Conservation (phyloP, 139 green algal genomes). For the Chlamydomonas incerta region DNA sequence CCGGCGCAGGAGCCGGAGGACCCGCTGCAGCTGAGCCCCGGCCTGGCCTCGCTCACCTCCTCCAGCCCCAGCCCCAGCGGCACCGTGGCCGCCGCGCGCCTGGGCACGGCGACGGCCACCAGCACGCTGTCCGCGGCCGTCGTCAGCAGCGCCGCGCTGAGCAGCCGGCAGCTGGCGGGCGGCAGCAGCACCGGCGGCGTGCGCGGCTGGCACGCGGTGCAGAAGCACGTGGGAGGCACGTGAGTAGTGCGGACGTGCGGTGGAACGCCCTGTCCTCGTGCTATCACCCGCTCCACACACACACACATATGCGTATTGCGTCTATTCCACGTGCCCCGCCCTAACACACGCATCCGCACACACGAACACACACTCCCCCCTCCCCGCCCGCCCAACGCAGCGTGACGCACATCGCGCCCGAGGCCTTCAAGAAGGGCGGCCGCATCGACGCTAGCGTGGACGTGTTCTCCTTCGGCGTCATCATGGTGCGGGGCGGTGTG, state of each 20-base stretch:
- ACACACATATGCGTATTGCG: neutral
- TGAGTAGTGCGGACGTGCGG: neutral
- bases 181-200: neutral
- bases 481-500: slow-evolving; percentile 2
- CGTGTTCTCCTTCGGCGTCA: slow-evolving; percentile 11
- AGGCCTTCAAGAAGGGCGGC: neutral
- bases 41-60: neutral
- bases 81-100: neutral
- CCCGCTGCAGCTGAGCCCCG: too few species aligned
- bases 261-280: neutral
- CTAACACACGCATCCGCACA: neutral
- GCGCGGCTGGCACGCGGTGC: slow-evolving; percentile 9
- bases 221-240: slow-evolving; percentile 12
- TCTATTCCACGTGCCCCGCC: neutral
- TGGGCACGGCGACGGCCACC: too few species aligned
- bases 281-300: too few species aligned
- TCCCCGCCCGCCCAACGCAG: neutral
- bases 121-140: too few species aligned
- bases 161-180: neutral
- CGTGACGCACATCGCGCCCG: slow-evolving; percentile 21
- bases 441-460: slow-evolving; percentile 15
- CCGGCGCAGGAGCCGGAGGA: too few species aligned
- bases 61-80: neutral
- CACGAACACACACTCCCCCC: neutral
- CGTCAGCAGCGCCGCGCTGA: neutral